Conservation (phyloP, 1,284 basidiomycete genomes). For the Marasmius sp. region DNA sequence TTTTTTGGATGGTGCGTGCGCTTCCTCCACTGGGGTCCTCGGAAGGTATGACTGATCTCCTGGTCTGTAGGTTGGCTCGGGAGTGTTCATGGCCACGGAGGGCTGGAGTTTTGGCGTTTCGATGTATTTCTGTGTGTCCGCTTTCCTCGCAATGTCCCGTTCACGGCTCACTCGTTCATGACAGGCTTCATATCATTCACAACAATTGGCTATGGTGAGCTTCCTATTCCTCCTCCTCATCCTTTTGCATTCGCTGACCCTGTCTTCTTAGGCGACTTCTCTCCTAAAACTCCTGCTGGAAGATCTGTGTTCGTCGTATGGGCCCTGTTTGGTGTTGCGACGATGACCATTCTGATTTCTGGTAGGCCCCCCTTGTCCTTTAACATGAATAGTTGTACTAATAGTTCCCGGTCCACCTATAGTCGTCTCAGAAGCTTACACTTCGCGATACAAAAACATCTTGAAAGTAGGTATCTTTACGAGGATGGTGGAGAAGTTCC, state of each 20-base stretch:
- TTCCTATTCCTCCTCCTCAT: background rate
- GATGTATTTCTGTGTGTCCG: conserved; percentile 68
- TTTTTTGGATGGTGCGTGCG: conserved; percentile 43
- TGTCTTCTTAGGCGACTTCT: conserved; percentile 47
- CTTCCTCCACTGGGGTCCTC: background rate
- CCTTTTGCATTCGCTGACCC: background rate
- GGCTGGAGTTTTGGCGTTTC: conserved; percentile 40
- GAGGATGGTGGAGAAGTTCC: conserved; percentile 46
- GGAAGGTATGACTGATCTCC: background rate
- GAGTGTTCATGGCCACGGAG: conserved; percentile 42
- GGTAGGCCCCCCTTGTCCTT: conserved; percentile 38
- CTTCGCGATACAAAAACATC: conserved; percentile 51
- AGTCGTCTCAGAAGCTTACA: conserved; percentile 68
- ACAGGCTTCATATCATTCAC: conserved; percentile 62
- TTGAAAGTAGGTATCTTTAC: conserved; percentile 47
- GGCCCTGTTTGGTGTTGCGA: conserved; percentile 76
- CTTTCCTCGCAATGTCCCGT: conserved; percentile 7
- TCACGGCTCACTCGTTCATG: conserved; percentile 15
- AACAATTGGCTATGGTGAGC: conserved; percentile 64
- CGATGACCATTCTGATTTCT: conserved; percentile 73
- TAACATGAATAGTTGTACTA: background rate
- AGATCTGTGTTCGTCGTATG: conserved; percentile 80
- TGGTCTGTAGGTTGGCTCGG: conserved; percentile 33
- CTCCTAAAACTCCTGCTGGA: conserved; percentile 64
- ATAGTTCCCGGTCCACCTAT: conserved; percentile 1